phyloP scores from a whole-genome alignment of 2,329 filamentous ascomycete species.

The Westerdykella ornata region DNA sequence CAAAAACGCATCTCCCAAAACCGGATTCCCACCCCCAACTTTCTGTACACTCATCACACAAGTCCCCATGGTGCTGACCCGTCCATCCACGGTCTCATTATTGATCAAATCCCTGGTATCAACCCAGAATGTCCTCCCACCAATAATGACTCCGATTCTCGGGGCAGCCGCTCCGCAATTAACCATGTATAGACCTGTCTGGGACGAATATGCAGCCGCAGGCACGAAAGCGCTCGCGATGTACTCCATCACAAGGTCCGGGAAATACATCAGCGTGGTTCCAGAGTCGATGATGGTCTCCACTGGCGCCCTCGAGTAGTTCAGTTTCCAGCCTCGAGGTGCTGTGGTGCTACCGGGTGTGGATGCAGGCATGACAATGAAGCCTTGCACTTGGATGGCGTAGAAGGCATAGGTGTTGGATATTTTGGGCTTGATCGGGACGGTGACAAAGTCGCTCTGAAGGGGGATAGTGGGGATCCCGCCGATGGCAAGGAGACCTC shows the following conservation, averaged over 20 bases:
- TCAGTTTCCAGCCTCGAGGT: background rate
- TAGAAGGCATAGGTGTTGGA: conserved; percentile 20
- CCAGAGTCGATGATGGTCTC: conserved; percentile 24
- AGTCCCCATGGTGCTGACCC: background rate
- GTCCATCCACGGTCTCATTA: conserved; percentile 1
- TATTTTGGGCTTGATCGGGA: conserved; percentile 12
- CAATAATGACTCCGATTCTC: conserved; percentile 15
- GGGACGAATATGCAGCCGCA: conserved; percentile 7
- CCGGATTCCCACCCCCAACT: conserved; percentile 9
- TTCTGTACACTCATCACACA: conserved; percentile 18
- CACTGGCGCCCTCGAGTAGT: background rate
- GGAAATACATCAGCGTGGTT: conserved; percentile 20
- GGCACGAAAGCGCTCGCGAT: conserved; percentile 18
- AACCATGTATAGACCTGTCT: conserved; percentile 9
- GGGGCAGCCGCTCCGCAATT: conserved; percentile 13
- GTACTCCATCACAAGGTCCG: conserved; percentile 11
- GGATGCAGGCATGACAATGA: conserved; percentile 10
- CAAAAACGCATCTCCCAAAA: conserved; percentile 41
- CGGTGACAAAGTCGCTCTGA: conserved; percentile 13
- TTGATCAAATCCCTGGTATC: conserved; percentile 16
- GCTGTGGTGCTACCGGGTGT: conserved; percentile 1
- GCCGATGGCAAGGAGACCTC: conserved; percentile 28
- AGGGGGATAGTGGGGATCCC: conserved; percentile 18
- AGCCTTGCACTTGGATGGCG: conserved; percentile 19
- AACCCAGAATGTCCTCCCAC: conserved; percentile 12